These are phyloP conservation scores for Alternaria dauci DNA, from an alignment of 2,329 filamentous ascomycete genomes.

Conservation along the genomic window DNA sequence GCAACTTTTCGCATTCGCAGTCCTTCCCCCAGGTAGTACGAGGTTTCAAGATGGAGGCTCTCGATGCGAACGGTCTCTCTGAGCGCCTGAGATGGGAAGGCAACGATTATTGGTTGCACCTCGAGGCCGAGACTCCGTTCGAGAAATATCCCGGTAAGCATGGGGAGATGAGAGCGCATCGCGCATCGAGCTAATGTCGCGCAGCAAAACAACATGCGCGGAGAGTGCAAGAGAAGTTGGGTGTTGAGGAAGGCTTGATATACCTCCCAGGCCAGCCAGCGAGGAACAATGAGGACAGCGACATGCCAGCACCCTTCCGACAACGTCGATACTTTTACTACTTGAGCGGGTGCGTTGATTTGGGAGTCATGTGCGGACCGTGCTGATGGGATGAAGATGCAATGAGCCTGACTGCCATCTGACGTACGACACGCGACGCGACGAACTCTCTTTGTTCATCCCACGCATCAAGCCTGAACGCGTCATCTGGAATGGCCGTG, in stretches of 20 bases:
- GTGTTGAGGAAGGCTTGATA: conserved; percentile 57
- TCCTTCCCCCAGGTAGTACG: conserved; percentile 19
- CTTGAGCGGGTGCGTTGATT: conserved; percentile 57
- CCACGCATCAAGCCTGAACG: conserved; percentile 70
- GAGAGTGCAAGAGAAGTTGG: conserved; percentile 48
- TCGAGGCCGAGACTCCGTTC: conserved; percentile 42
- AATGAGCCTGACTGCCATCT: conserved; percentile 64
- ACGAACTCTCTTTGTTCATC: conserved; percentile 76
- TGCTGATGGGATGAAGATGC: conserved; percentile 36
- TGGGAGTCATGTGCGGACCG: background rate
- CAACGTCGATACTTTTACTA: conserved; percentile 71
- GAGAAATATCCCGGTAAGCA: conserved; percentile 53
- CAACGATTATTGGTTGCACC: conserved; percentile 48
- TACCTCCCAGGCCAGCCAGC: conserved; percentile 64
- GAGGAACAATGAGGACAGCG: conserved; percentile 64
- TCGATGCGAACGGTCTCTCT: conserved; percentile 40
- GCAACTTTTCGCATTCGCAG: conserved; percentile 19
- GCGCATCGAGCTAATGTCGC: conserved; percentile 9
- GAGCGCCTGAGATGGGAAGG: conserved; percentile 38
- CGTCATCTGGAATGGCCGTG: conserved; percentile 70
- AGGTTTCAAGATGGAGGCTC: conserved; percentile 31
- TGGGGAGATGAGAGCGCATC: background rate
- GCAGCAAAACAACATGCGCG: conserved; percentile 53
- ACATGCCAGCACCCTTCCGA: conserved; percentile 64
- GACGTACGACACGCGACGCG: conserved; percentile 65